phyloP scores from a whole-genome alignment of 1,139 yeast genomes.

The Suhomyces panamericanus region DNA sequence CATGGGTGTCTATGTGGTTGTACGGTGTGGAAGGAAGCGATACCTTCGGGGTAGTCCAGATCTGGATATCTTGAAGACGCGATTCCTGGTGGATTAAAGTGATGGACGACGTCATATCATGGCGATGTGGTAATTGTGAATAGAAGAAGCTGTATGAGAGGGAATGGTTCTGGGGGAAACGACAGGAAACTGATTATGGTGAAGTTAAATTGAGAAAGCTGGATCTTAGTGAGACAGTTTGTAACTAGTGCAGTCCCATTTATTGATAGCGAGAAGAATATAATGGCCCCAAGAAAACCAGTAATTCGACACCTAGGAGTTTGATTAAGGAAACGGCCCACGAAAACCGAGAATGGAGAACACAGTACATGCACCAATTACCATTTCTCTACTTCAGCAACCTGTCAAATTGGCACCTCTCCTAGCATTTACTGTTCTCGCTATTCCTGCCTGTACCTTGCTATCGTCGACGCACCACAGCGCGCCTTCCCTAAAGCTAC shows the following conservation, averaged over 20 bases:
- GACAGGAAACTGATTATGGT: too few relatives aligned
- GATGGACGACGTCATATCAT: slow-evolving; percentile 15
- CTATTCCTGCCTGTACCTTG: not conserved
- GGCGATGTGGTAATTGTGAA: slow-evolving; percentile 9
- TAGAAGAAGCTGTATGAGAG: not conserved
- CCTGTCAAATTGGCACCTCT: too few relatives aligned
- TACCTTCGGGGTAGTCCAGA: slow-evolving; percentile 21
- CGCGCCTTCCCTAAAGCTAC: too few relatives aligned
- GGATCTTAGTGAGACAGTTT: not conserved
- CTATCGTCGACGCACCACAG: too few relatives aligned
- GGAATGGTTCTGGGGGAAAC: not conserved
- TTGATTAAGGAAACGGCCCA: not conserved
- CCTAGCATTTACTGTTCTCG: not conserved
- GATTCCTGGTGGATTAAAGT: slow-evolving; percentile 12
- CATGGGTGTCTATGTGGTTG: slow-evolving; percentile 5
- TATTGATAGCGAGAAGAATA: not conserved
- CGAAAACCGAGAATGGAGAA: not conserved
- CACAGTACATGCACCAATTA: too few relatives aligned
- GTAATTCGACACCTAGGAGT: not conserved
- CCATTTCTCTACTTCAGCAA: too few relatives aligned
- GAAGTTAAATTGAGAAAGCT: not conserved
- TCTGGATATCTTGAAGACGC: slow-evolving; percentile 24
- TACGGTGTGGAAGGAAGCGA: slow-evolving; percentile 8
- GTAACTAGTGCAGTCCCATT: not conserved
- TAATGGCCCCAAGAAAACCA: too few relatives aligned